Conservation (phyloP, 257 asterid genomes). For the Solanum verrucosum region DNA sequence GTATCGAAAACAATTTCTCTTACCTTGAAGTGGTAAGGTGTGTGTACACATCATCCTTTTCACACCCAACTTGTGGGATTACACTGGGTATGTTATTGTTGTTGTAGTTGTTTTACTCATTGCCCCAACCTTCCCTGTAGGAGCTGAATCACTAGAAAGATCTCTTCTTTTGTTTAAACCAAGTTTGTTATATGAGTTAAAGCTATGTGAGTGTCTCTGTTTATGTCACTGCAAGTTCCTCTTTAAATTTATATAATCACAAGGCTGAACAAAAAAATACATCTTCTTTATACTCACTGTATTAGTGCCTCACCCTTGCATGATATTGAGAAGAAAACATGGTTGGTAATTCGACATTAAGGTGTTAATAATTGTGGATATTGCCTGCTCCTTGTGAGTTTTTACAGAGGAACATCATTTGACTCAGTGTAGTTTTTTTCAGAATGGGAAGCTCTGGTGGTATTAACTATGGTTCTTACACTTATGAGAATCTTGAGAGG, state of each 20-base stretch:
- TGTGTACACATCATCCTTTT: not conserved
- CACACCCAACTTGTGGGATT: not conserved
- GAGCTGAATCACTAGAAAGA: not conserved
- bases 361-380: not conserved
- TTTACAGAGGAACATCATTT: not conserved
- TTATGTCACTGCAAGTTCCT: not conserved
- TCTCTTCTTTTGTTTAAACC: not conserved
- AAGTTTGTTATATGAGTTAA: not conserved
- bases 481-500: conserved; percentile 71
- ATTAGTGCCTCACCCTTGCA: not conserved
- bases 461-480: conserved; percentile 54
- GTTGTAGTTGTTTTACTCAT: not conserved
- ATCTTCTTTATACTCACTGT: not conserved
- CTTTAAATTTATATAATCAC: not conserved
- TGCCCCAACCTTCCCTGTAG: not conserved
- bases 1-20: not conserved
- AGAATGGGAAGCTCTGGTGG: conserved; percentile 72
- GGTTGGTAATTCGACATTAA: not conserved
- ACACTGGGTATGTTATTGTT: not conserved
- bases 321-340: not conserved
- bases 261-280: not conserved
- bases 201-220: not conserved
- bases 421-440: not conserved
- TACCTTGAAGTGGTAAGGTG: not conserved
- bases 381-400: not conserved